Evolutionary conservation across 352 stramenopile genomes (phyloP).

Genomic region (Globisporangium nunn): DNA sequence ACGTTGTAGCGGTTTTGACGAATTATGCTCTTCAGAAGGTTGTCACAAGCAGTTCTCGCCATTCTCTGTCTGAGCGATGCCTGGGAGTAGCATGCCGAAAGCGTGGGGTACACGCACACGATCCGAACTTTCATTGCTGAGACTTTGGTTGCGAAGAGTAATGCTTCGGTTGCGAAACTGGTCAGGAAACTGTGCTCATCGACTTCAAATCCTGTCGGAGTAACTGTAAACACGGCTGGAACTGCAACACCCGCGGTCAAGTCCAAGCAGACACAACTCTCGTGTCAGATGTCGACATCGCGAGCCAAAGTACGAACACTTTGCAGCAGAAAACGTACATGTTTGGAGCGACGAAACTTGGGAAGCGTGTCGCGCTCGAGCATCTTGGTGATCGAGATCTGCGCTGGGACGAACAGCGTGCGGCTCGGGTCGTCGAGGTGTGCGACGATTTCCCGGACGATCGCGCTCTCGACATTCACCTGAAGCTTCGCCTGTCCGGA

Average conservation of each 20-base stretch:
- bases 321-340: constrained; percentile 22
- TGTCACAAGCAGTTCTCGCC: background rate
- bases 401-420: constrained; percentile 48
- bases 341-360: constrained; percentile 67
- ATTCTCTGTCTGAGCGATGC: no score
- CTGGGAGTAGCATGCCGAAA: no score
- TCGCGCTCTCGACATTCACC: constrained; percentile 55
- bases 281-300: no score
- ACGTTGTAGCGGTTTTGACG: background rate
- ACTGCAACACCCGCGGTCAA: constrained; percentile 12
- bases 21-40: background rate
- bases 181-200: background rate
- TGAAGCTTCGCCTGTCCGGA: constrained; percentile 52
- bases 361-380: constrained; percentile 65
- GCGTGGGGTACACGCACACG: no score
- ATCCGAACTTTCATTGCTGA: background rate
- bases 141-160: no score
- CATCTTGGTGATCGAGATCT: constrained; percentile 71
- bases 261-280: background rate
- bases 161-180: no score
- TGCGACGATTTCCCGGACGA: constrained; percentile 49
- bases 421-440: constrained; percentile 48
- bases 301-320: background rate
- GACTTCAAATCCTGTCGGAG: constrained; percentile 17
- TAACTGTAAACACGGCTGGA: constrained; percentile 33